phyloP scores from a whole-genome alignment of 805 yeast genomes.

The Ogataea ganodermae region DNA sequence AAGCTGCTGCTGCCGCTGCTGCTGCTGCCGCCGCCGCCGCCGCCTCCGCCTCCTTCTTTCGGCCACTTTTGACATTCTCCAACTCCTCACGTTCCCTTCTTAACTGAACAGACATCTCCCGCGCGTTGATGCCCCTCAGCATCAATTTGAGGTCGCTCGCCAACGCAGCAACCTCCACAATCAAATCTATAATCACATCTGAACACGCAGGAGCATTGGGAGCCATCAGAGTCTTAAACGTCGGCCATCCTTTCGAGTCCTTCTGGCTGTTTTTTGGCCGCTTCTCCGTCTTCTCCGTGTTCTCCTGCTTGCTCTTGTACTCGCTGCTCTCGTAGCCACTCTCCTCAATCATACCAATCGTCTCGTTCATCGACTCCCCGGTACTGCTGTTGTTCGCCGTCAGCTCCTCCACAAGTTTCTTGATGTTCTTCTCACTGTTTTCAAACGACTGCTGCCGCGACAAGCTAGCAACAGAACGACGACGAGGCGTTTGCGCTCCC shows the following conservation, averaged over 20 bases:
- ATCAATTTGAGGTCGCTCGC: slow-evolving; percentile 66
- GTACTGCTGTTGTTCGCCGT: slow-evolving; percentile 11
- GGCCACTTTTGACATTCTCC: slow-evolving; percentile 5
- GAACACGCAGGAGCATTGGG: slow-evolving; percentile 58
- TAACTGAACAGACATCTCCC: slow-evolving; percentile 48
- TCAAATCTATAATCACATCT: slow-evolving; percentile 55
- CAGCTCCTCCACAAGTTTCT: neutral
- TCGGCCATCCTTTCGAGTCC: slow-evolving; percentile 39
- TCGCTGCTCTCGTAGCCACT: neutral
- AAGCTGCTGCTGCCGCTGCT: neutral
- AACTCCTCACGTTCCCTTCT: slow-evolving; percentile 32
- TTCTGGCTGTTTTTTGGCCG: neutral
- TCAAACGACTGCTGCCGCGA: slow-evolving; percentile 1
- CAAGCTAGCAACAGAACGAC: neutral
- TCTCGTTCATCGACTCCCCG: slow-evolving; percentile 17
- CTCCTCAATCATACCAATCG: slow-evolving; percentile 12
- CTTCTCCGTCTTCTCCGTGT: neutral
- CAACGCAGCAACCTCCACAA: slow-evolving; percentile 62
- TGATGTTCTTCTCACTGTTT: neutral
- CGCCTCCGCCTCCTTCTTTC: neutral
- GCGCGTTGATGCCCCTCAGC: slow-evolving; percentile 54
- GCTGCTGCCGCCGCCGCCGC: slow-evolving; percentile 2
- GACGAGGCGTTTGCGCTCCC: neutral
- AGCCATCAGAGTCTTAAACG: slow-evolving; percentile 59
- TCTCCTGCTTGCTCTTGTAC: neutral